A percentile compares a stretch with the other conserved stretches of the same genome.
Conservation (phyloP, 208 protist genomes). For the Leptomonas seymouri region DNA sequence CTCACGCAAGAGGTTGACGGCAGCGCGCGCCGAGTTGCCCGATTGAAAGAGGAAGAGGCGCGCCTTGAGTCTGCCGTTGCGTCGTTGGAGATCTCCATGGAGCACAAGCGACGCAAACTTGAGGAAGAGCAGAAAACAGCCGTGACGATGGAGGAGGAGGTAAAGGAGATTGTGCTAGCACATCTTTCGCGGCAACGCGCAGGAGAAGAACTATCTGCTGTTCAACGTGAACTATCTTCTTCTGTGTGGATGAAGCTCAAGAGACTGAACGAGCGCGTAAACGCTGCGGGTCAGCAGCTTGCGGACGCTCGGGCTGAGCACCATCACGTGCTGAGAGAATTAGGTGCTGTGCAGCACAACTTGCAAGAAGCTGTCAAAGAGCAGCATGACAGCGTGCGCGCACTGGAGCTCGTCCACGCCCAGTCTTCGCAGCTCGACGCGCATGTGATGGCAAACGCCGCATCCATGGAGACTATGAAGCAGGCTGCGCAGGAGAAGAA, state of each 20-base stretch:
- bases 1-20: slow-evolving; percentile 31
- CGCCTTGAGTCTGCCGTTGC: slow-evolving; percentile 17
- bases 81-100: slow-evolving; percentile 15
- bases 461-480: slow-evolving; percentile 36
- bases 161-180: slow-evolving; percentile 38
- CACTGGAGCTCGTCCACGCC: slow-evolving; percentile 45
- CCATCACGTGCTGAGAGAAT: slow-evolving; percentile 33
- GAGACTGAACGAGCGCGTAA: slow-evolving; percentile 21
- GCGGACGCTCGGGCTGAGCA: slow-evolving; percentile 40
- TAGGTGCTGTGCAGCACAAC: slow-evolving; percentile 33
- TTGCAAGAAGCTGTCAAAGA: slow-evolving; percentile 46
- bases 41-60: slow-evolving; percentile 22
- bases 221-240: slow-evolving; percentile 36
- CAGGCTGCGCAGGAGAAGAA: slow-evolving; percentile 12
- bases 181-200: slow-evolving; percentile 38
- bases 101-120: slow-evolving; percentile 22
- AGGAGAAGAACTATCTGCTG: slow-evolving; percentile 48
- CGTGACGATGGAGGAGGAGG: slow-evolving; percentile 35
- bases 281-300: slow-evolving; percentile 12
- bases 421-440: slow-evolving; percentile 37
- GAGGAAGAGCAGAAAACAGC: slow-evolving; percentile 29
- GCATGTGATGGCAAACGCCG: slow-evolving; percentile 42
- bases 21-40: slow-evolving; percentile 11
- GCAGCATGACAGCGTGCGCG: slow-evolving; percentile 43
- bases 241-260: slow-evolving; percentile 45